Percentiles rank a stretch among this genome's conserved stretches.
Conservation (phyloP, 768 basidiomycete genomes). For the Mycena venus region DNA sequence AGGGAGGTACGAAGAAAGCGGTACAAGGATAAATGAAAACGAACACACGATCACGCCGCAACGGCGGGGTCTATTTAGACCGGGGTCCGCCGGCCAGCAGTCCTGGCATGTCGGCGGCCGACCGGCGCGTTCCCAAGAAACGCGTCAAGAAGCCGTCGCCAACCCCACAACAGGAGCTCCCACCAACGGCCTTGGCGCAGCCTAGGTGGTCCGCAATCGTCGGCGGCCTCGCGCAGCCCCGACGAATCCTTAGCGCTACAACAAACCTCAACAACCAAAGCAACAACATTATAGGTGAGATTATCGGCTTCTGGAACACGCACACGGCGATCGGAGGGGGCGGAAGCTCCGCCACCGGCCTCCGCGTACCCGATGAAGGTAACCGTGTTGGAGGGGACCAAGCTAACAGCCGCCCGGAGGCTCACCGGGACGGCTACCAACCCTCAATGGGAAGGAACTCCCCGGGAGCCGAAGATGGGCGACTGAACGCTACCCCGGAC, state of each 20-base stretch:
- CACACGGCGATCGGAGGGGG: background rate
- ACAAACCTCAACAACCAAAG: background rate
- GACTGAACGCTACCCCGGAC: background rate
- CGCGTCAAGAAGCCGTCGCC: background rate
- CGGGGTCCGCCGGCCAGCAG: conserved; percentile 5
- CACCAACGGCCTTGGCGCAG: background rate
- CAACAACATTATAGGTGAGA: background rate
- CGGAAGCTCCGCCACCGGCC: conserved; percentile 6
- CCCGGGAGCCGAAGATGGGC: background rate
- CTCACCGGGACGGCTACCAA: conserved; percentile 1
- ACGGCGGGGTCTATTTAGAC: no score
- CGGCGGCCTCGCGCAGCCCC: background rate
- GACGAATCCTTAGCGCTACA: background rate
- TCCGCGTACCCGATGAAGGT: background rate
- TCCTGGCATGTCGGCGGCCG: background rate
- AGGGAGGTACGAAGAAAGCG: no score
- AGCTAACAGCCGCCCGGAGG: background rate
- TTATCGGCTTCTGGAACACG: background rate
- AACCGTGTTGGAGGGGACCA: background rate
- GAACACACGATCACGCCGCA: no score
- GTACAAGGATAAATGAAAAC: no score
- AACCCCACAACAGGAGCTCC: background rate
- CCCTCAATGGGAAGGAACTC: background rate
- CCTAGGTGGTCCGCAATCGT: background rate
- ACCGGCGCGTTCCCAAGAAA: background rate